Percentiles rank a stretch among this genome's conserved stretches.
These are phyloP conservation scores for Colletotrichum paranaense DNA, from an alignment of 2,329 filamentous ascomycete genomes.

Conservation along the genomic window DNA sequence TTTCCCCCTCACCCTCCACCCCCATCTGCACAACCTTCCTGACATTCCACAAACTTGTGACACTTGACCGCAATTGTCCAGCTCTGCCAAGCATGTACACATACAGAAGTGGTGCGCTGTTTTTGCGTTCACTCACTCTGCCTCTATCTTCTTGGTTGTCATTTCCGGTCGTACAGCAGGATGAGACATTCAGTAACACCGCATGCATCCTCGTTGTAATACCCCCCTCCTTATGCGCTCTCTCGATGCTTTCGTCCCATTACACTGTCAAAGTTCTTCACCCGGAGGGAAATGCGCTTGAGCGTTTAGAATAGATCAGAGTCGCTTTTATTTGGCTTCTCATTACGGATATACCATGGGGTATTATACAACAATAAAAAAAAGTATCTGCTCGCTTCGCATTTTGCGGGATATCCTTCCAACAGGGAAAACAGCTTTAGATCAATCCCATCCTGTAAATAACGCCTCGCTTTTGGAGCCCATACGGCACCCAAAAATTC, in stretches of 20 bases:
- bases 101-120: constrained; percentile 5
- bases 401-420: constrained; percentile 33
- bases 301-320: background rate
- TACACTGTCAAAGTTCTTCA: background rate
- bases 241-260: background rate
- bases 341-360: constrained; percentile 20
- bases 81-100: constrained; percentile 13
- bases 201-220: background rate
- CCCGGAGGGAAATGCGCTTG: no score
- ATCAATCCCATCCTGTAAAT: constrained; percentile 28
- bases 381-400: constrained; percentile 24
- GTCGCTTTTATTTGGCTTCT: constrained; percentile 20
- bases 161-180: constrained; percentile 4
- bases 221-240: background rate
- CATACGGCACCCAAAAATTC: constrained; percentile 1
- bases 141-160: background rate
- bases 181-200: constrained; percentile 21
- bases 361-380: constrained; percentile 31
- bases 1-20: background rate
- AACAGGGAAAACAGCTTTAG: constrained; percentile 4
- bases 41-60: constrained; percentile 16
- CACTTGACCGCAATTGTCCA: constrained; percentile 8
- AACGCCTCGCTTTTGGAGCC: constrained; percentile 32
- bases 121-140: background rate
- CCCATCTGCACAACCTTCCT: background rate